Evolutionary conservation across 306 rosid genomes (phyloP).

Genomic region (Nissolia schottii): DNA sequence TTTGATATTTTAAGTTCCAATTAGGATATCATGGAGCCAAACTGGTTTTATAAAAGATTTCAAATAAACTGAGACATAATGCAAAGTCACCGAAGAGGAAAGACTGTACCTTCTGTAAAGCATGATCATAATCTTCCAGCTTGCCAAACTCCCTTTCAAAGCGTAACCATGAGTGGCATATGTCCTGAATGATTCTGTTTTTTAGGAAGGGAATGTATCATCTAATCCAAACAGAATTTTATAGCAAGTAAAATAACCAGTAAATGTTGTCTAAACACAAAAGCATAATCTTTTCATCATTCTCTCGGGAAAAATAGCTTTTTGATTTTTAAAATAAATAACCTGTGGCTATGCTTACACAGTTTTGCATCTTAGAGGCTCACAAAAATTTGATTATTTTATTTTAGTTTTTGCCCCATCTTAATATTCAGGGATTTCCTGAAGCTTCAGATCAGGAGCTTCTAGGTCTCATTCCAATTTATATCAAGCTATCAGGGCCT

Average conservation of each 20-base stretch:
- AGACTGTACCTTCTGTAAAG: slow-evolving; percentile 61
- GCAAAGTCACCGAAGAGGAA: neutral
- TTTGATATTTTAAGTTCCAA: no score
- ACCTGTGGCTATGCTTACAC: neutral
- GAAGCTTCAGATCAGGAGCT: neutral
- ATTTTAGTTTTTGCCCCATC: neutral
- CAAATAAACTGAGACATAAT: neutral
- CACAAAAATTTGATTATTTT: neutral
- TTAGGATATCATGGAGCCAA: neutral
- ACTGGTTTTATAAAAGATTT: neutral
- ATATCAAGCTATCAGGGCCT: neutral
- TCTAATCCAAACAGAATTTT: slow-evolving; percentile 54
- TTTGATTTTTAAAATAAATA: neutral
- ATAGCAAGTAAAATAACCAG: slow-evolving; percentile 18
- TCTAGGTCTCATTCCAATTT: neutral
- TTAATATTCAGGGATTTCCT: neutral
- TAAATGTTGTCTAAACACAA: neutral
- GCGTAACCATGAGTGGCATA: slow-evolving; percentile 83
- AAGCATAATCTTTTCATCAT: slow-evolving; percentile 1
- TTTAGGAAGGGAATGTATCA: slow-evolving; percentile 72
- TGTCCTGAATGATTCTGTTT: slow-evolving; percentile 89
- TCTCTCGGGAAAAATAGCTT: neutral
- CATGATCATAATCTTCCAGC: slow-evolving; percentile 76
- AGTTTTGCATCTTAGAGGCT: neutral
- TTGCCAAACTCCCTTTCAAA: slow-evolving; percentile 89